phyloP scores from a whole-genome alignment of 306 rosid species.

The Alnus glutinosa region DNA sequence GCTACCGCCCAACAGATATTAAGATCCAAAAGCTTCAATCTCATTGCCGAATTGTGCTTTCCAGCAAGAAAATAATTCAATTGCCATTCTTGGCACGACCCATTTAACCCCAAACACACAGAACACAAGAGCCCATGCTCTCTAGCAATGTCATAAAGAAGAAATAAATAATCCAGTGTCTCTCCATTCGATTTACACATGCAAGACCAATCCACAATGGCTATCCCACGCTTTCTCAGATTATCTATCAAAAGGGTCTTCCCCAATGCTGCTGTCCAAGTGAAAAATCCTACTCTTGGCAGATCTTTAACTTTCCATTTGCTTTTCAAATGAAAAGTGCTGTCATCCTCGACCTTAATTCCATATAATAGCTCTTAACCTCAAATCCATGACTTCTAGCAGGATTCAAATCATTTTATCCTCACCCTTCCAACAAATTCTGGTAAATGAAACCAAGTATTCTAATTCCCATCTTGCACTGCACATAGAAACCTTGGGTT shows the following conservation, averaged over 20 bases:
- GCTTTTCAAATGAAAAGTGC: not conserved
- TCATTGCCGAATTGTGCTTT: not conserved
- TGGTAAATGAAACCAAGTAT: too few species aligned
- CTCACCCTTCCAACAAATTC: not conserved
- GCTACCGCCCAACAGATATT: not conserved
- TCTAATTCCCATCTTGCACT: too few species aligned
- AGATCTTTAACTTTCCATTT: not conserved
- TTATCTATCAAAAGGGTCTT: not conserved
- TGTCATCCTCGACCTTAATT: not conserved
- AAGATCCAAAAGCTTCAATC: not conserved
- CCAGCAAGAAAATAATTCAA: not conserved
- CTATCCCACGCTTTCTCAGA: not conserved
- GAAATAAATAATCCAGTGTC: not conserved
- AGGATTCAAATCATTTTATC: not conserved
- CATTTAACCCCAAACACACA: not conserved
- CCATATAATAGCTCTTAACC: not conserved
- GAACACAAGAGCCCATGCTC: not conserved
- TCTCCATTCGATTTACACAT: not conserved
- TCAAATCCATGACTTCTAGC: not conserved
- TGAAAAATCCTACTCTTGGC: not conserved
- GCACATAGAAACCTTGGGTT: too few species aligned
- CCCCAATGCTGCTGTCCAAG: not conserved
- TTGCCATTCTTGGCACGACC: not conserved
- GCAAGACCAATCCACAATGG: not conserved
- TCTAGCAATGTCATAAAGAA: not conserved